Conservation (phyloP, 225 moss, liverwort and hornwort species). For the Anthoceros angustus region DNA sequence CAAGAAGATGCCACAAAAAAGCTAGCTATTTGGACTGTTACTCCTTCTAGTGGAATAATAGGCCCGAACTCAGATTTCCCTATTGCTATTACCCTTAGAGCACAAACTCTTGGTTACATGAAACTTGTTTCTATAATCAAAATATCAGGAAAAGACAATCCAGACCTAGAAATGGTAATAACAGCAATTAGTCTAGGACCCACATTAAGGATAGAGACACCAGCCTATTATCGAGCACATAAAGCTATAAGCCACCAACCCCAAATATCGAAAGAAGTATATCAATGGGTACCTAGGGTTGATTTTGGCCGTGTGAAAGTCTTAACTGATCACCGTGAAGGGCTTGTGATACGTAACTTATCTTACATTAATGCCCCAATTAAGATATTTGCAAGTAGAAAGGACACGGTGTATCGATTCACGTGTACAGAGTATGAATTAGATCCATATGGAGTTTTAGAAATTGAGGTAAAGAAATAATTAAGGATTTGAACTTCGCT, state of each 20-base stretch:
- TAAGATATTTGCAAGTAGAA: conserved; percentile 24
- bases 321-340: conserved; percentile 20
- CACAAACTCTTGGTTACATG: conserved; percentile 39
- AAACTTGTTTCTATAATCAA: conserved; percentile 22
- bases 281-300: conserved; percentile 15
- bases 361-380: conserved; percentile 55
- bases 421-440: conserved; percentile 25
- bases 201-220: conserved; percentile 31
- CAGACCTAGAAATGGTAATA: conserved; percentile 27
- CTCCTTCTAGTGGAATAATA: conserved; percentile 29
- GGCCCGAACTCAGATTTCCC: conserved; percentile 15
- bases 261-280: conserved; percentile 12
- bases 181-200: conserved; percentile 29
- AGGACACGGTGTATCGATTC: conserved; percentile 26
- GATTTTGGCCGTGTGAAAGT: conserved; percentile 61
- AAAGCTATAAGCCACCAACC: conserved; percentile 14
- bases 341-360: conserved; percentile 54
- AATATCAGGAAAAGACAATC: conserved; percentile 26
- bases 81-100: conserved; percentile 30
- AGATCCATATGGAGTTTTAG: conserved; percentile 17
- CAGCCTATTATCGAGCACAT: conserved; percentile 28
- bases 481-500: too few species aligned
- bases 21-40: conserved; percentile 20
- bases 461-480: not conserved
- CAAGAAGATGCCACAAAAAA: conserved; percentile 27